Evolutionary conservation across 208 protist genomes (phyloP).

Genomic region (Leishmania guyanensis): DNA sequence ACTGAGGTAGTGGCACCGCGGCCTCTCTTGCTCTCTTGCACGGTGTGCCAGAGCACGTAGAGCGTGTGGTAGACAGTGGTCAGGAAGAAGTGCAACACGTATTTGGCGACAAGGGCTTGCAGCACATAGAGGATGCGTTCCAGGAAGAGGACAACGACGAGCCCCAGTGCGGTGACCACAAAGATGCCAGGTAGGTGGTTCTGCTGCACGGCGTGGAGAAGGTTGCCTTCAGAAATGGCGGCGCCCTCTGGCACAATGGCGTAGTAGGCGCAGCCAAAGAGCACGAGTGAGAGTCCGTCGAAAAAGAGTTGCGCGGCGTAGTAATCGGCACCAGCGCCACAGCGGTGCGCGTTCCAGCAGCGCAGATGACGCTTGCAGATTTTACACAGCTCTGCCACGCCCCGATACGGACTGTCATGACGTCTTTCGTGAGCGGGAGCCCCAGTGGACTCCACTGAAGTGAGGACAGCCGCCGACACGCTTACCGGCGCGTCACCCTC

Average conservation of each 20-base stretch:
- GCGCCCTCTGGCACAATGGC: constrained; percentile 32
- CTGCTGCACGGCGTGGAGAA: constrained; percentile 62
- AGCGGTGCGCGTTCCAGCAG: constrained; percentile 28
- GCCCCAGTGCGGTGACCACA: constrained; percentile 58
- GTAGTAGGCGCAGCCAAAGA: constrained; percentile 66
- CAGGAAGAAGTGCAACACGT: constrained; percentile 36
- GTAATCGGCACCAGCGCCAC: constrained; percentile 61
- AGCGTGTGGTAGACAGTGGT: constrained; percentile 34
- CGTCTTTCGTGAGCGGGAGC: not conserved
- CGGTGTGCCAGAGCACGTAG: constrained; percentile 44
- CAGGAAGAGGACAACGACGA: constrained; percentile 51
- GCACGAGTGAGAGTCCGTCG: constrained; percentile 36
- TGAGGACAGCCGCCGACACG: not conserved
- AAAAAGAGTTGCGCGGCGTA: constrained; percentile 55
- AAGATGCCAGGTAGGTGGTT: constrained; percentile 70
- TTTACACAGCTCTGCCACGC: not conserved
- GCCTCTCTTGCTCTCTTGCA: constrained; percentile 3
- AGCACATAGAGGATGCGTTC: constrained; percentile 76
- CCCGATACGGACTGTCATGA: not conserved
- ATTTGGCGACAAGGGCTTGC: constrained; percentile 41
- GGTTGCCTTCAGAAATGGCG: constrained; percentile 34
- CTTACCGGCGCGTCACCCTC: not conserved
- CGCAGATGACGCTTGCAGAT: constrained; percentile 7
- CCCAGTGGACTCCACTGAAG: not conserved
- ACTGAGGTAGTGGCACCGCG: not conserved